Evolutionary conservation across 2,329 filamentous ascomycete species (phyloP).

Genomic region (Talaromyces sp.): DNA sequence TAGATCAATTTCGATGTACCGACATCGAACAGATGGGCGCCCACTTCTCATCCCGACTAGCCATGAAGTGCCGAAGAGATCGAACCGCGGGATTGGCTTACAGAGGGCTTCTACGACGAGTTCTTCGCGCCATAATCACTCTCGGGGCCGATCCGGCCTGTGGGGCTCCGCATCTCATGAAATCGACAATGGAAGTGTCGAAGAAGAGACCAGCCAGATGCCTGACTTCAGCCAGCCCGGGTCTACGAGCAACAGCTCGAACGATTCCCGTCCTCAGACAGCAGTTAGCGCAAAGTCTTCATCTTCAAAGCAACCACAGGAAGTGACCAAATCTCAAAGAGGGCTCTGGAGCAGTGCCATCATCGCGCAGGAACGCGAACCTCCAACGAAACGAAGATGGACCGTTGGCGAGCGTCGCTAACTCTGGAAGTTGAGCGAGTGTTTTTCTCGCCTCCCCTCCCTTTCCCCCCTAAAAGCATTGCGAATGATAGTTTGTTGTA

Average conservation of each 20-base stretch:
- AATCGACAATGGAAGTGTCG: slow-evolving; percentile 3
- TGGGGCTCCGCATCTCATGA: slow-evolving; percentile 30
- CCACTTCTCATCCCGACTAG: slow-evolving; percentile 10
- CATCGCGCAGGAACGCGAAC: slow-evolving; percentile 24
- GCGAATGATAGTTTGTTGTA: not conserved
- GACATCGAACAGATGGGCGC: slow-evolving; percentile 23
- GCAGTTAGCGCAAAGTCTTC: slow-evolving; percentile 16
- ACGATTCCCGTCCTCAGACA: not conserved
- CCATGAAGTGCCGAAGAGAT: slow-evolving; percentile 11
- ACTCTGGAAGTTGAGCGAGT: not conserved
- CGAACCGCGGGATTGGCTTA: not conserved
- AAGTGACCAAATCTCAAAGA: slow-evolving; percentile 22
- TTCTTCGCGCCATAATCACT: slow-evolving; percentile 11
- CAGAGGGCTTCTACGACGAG: slow-evolving; percentile 12
- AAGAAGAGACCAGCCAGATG: not conserved
- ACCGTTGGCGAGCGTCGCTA: slow-evolving; percentile 31
- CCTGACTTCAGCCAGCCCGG: not conserved
- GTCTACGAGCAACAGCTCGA: not conserved
- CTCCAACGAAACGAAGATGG: slow-evolving; percentile 31
- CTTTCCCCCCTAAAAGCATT: not conserved
- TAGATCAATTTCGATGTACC: slow-evolving; percentile 25
- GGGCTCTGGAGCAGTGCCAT: slow-evolving; percentile 35
- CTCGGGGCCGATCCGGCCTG: slow-evolving; percentile 26
- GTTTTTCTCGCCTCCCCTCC: not conserved
- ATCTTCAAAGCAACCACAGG: slow-evolving; percentile 12